phyloP scores from a whole-genome alignment of 1,139 yeast genomes.

The Debaryomyces robertsiae region DNA sequence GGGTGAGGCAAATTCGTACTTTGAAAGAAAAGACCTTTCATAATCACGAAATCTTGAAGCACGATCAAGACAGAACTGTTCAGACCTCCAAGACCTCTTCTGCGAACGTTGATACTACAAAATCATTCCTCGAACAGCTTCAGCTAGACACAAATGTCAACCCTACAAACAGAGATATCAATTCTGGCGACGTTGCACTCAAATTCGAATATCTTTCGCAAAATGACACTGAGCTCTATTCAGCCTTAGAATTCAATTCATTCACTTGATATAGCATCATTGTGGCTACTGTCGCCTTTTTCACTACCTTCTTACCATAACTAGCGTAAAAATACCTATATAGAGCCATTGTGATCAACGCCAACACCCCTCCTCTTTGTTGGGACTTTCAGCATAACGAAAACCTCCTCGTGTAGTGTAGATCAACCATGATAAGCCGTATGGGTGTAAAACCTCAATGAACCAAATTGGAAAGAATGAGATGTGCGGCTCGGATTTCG shows the following conservation, averaged over 20 bases:
- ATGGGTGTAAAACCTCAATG: too few relatives aligned
- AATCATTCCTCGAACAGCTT: conserved; percentile 33
- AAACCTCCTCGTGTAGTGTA: too few relatives aligned
- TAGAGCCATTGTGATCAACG: too few relatives aligned
- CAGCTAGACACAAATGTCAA: conserved; percentile 18
- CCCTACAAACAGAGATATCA: conserved; percentile 9
- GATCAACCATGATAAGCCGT: too few relatives aligned
- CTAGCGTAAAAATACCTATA: too few relatives aligned
- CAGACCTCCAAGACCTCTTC: conserved; percentile 11
- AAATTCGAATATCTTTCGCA: conserved; percentile 26
- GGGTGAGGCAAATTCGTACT: conserved; percentile 59
- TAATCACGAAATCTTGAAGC: conserved; percentile 28
- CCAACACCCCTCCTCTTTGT: too few relatives aligned
- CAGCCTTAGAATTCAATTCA: conserved; percentile 43
- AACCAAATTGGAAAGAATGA: too few relatives aligned
- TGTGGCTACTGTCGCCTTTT: too few relatives aligned
- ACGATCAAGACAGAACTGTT: conserved; percentile 22
- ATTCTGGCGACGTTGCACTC: conserved; percentile 3
- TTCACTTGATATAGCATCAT: conserved; percentile 24
- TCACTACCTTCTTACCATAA: too few relatives aligned
- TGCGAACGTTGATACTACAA: conserved; percentile 24
- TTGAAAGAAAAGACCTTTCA: conserved; percentile 47
- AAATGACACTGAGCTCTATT: conserved; percentile 29
- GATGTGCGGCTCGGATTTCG: too few relatives aligned
- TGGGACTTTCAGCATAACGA: too few relatives aligned